Conservation (phyloP, 148 eudicot species). For the Salicornia ramosissima region DNA sequence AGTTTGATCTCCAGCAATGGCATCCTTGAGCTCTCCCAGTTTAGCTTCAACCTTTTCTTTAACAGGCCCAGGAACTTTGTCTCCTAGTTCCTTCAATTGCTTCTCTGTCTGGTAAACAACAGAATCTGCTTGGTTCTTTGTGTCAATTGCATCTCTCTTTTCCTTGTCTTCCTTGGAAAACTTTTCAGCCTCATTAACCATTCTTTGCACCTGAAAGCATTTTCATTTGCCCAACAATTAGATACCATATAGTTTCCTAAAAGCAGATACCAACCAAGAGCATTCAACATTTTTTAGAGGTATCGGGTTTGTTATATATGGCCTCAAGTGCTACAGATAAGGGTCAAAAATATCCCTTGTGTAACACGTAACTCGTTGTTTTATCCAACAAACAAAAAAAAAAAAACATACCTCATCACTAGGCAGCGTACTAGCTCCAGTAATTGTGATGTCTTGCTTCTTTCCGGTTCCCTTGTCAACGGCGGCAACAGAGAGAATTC, state of each 20-base stretch:
- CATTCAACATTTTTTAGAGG: too few relatives aligned
- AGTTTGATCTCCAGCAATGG: constrained; percentile 62
- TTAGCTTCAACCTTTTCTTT: constrained; percentile 91
- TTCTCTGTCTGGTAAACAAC: constrained; percentile 92
- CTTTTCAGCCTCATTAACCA: constrained; percentile 83
- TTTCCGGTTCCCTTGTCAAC: constrained; percentile 87
- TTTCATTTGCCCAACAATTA: not conserved
- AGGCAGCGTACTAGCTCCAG: constrained; percentile 94
- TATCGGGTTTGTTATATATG: too few relatives aligned
- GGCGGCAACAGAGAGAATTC: constrained; percentile 84
- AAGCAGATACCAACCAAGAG: not conserved
- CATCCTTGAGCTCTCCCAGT: constrained; percentile 76
- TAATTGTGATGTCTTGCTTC: constrained; percentile 93
- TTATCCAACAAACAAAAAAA: too few relatives aligned
- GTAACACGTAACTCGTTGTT: too few relatives aligned
- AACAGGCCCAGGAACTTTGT: constrained; percentile 77
- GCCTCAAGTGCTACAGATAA: too few relatives aligned
- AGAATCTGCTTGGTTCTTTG: constrained; percentile 94
- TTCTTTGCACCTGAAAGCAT: constrained; percentile 59
- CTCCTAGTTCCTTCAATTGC: constrained; percentile 88
- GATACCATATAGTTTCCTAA: not conserved
- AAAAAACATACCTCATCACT: constrained; percentile 60
- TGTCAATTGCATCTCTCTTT: constrained; percentile 92
- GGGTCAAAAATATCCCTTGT: too few relatives aligned
- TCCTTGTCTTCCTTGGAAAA: constrained; percentile 90